A percentile compares a stretch with the other conserved stretches of the same genome.
These are phyloP conservation scores for Aspergillus phoenicis DNA, from an alignment of 2,329 filamentous ascomycete genomes.

Conservation along the genomic window DNA sequence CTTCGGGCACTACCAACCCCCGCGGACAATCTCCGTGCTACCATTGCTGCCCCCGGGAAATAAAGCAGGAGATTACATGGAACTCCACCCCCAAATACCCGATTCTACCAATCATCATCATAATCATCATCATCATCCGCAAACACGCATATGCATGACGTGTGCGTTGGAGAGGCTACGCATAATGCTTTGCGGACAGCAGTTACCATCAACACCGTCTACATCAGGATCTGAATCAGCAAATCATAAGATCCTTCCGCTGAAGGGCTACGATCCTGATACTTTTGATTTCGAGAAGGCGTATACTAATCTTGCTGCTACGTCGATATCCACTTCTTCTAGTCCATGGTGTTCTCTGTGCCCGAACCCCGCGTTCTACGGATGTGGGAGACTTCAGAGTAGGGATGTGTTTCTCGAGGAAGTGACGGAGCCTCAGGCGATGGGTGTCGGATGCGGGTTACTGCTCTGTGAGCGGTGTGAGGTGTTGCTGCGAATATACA, in stretches of 20 bases:
- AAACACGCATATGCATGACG: conserved; percentile 41
- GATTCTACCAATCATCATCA: too few species aligned
- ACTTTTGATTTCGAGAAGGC: conserved; percentile 30
- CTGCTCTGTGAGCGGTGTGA: conserved; percentile 33
- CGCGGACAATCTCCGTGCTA: neutral
- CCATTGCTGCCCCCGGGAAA: too few species aligned
- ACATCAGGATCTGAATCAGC: too few species aligned
- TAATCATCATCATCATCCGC: neutral
- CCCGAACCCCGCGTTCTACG: conserved; percentile 39
- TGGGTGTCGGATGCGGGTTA: conserved; percentile 31
- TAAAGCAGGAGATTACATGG: too few species aligned
- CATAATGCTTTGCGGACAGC: too few species aligned
- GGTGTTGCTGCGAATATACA: conserved; percentile 17
- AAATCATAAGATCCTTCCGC: too few species aligned
- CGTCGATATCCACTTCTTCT: neutral
- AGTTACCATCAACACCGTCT: too few species aligned
- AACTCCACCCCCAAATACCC: neutral
- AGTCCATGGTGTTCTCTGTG: conserved; percentile 48
- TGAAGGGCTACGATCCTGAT: too few species aligned
- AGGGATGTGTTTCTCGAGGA: conserved; percentile 16
- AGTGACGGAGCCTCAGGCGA: neutral
- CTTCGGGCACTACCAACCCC: conserved; percentile 33
- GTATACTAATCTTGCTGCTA: conserved; percentile 17
- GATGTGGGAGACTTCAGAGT: conserved; percentile 30
- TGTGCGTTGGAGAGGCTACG: conserved; percentile 34